Conservation (phyloP, 805 yeast species). For the Tetrapisispora nanseiensis region DNA sequence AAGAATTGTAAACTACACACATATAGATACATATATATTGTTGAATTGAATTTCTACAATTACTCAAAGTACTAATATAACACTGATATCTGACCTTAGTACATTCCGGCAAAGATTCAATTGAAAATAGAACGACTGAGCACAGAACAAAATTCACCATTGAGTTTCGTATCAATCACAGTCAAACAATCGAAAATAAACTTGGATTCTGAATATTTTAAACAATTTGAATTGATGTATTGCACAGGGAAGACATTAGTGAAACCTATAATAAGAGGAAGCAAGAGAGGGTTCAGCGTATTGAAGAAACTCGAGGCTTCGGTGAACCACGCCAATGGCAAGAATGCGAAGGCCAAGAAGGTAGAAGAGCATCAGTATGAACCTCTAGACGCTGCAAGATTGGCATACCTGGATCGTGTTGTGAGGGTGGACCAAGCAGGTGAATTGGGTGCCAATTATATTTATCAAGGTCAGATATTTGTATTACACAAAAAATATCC, state of each 20-base stretch:
- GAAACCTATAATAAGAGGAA: background rate
- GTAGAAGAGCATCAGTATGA: slow-evolving; percentile 8
- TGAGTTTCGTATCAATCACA: no score
- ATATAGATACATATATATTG: no score
- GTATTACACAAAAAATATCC: slow-evolving; percentile 66
- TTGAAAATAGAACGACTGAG: no score
- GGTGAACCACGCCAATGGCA: background rate
- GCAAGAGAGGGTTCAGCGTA: background rate
- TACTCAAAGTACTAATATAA: no score
- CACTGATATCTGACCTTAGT: no score
- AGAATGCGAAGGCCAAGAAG: slow-evolving; percentile 1
- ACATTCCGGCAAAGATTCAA: no score
- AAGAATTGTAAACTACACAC: no score
- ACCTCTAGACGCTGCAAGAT: slow-evolving; percentile 41
- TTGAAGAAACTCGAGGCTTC: background rate
- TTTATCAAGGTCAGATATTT: slow-evolving; percentile 81
- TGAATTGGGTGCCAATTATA: slow-evolving; percentile 89
- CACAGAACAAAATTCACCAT: no score
- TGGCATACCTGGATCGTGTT: slow-evolving; percentile 60
- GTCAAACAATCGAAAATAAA: no score
- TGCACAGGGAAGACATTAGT: background rate
- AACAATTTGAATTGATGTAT: background rate
- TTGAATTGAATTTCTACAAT: no score
- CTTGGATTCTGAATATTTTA: no score
- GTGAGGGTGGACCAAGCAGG: slow-evolving; percentile 97